Evolutionary conservation across 2,329 filamentous ascomycete species (phyloP).

Genomic region (Epichloe coenophiala): DNA sequence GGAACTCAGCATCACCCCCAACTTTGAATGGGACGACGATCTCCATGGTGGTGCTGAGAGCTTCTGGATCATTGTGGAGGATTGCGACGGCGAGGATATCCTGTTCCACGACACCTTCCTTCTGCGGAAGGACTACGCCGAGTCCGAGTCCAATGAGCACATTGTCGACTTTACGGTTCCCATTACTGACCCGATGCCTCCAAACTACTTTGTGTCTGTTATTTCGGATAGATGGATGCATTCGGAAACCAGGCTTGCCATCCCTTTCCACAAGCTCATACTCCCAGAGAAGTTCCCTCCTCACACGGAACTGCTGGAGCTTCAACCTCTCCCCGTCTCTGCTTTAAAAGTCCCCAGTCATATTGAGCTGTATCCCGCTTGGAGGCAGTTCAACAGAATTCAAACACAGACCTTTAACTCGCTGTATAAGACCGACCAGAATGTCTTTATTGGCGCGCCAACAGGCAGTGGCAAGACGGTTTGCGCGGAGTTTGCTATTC

Average conservation of each 20-base stretch:
- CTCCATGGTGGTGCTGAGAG: constrained; percentile 79
- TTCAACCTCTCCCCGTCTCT: constrained; percentile 80
- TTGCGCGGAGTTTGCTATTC: constrained; percentile 84
- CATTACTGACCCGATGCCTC: constrained; percentile 94
- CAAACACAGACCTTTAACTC: constrained; percentile 97
- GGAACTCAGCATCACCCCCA: constrained; percentile 82
- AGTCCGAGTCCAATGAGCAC: constrained; percentile 80
- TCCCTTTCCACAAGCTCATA: constrained; percentile 90
- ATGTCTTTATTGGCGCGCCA: constrained; percentile 84
- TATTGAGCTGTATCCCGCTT: constrained; percentile 65
- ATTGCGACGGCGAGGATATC: constrained; percentile 93
- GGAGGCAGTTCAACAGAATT: constrained; percentile 88
- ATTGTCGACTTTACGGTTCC: constrained; percentile 92
- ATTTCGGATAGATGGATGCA: constrained; percentile 98
- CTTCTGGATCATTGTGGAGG: constrained; percentile 96
- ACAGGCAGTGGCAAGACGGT: constrained; percentile 94
- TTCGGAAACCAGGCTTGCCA: constrained; percentile 81
- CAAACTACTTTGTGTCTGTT: constrained; percentile 95
- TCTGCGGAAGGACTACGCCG: constrained; percentile 76
- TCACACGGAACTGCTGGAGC: constrained; percentile 80
- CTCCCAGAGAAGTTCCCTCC: constrained; percentile 91
- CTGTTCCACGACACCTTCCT: constrained; percentile 91
- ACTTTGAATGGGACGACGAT: constrained; percentile 88
- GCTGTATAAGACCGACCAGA: constrained; percentile 80
- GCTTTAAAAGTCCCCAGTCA: constrained; percentile 81